phyloP scores from a whole-genome alignment of 352 stramenopile species.

The Globisporangium middletonii region DNA sequence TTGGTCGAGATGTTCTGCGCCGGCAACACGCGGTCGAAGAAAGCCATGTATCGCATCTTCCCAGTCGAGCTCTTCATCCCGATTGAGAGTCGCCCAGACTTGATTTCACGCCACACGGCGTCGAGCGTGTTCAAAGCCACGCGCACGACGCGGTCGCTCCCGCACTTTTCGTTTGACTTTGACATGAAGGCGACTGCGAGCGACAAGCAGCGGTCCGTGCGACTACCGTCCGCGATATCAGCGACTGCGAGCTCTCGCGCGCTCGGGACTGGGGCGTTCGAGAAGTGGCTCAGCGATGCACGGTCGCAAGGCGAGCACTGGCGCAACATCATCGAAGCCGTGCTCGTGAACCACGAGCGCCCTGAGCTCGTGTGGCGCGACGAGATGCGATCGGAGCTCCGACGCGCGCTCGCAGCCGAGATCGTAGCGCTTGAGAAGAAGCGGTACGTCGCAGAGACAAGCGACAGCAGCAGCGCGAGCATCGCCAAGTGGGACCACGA shows the following conservation, averaged over 20 bases:
- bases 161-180: conserved; percentile 67
- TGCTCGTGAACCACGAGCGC: conserved; percentile 51
- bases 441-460: conserved; percentile 14
- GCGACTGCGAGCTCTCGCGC: conserved; percentile 27
- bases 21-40: conserved; percentile 73
- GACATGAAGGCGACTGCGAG: conserved; percentile 30
- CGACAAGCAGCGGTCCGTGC: conserved; percentile 29
- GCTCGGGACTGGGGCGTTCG: conserved; percentile 39
- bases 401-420: conserved; percentile 42
- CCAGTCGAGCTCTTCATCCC: conserved; percentile 79
- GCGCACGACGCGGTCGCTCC: conserved; percentile 41
- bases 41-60: conserved; percentile 71
- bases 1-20: conserved; percentile 81
- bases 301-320: conserved; percentile 67
- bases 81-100: conserved; percentile 37
- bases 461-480: conserved; percentile 8
- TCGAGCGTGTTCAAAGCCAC: conserved; percentile 34
- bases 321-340: conserved; percentile 57
- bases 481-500: conserved; percentile 66
- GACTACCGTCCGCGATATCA: conserved; percentile 19
- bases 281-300: conserved; percentile 60
- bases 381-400: conserved; percentile 60
- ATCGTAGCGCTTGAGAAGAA: conserved; percentile 43
- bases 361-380: conserved; percentile 70
- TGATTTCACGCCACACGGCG: conserved; percentile 55